Conservation (phyloP, 352 stramenopile genomes). For the Achlya hypogyna region DNA sequence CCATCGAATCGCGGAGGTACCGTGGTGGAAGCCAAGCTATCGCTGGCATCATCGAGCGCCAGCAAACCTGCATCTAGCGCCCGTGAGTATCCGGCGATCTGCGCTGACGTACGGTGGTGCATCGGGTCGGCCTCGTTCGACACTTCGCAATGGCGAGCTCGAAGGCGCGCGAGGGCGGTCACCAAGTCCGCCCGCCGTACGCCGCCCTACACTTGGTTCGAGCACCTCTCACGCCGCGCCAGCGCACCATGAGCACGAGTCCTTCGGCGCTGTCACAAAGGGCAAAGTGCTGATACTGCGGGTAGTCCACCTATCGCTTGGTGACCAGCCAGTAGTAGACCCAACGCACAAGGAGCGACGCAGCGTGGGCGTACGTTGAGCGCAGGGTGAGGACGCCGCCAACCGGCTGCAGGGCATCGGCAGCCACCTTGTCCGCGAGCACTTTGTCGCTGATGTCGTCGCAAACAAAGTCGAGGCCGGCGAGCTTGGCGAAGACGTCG, state of each 20-base stretch:
- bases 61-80: no score
- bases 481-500: conserved; percentile 72
- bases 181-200: conserved; percentile 68
- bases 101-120: no score
- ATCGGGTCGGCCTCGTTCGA: no score
- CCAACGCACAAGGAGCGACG: conserved; percentile 44
- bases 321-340: neutral
- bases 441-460: conserved; percentile 75
- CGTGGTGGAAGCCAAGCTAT: neutral
- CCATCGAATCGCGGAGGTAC: neutral
- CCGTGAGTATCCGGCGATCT: no score
- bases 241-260: conserved; percentile 39
- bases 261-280: conserved; percentile 54
- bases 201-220: conserved; percentile 32
- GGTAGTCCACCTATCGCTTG: conserved; percentile 24
- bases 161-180: conserved; percentile 60
- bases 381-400: conserved; percentile 54
- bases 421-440: conserved; percentile 51
- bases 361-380: conserved; percentile 62
- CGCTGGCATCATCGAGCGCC: no score
- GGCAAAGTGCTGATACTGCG: conserved; percentile 73
- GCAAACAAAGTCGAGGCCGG: conserved; percentile 66
- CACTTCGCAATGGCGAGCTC: no score
- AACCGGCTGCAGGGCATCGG: conserved; percentile 54
- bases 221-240: neutral